phyloP scores from a whole-genome alignment of 345 rosid species.

The Luvunga scandens region DNA sequence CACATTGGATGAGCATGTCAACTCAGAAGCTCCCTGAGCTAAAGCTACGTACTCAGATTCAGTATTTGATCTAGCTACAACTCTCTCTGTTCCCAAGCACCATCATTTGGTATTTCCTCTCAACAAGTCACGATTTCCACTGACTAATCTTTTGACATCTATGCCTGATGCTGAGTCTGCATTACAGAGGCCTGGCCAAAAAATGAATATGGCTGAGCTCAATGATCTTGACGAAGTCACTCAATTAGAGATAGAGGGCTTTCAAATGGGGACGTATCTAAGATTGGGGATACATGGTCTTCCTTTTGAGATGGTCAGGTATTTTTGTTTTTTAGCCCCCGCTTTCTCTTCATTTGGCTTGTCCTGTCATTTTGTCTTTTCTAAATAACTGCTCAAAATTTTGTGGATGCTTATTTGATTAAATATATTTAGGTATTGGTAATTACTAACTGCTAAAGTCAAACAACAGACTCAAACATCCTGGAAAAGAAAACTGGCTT shows the following conservation, averaged over 20 bases:
- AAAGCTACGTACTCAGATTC: too few species aligned
- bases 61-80: too few species aligned
- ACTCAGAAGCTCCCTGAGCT: too few species aligned
- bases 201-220: slow-evolving; percentile 67
- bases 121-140: too few species aligned
- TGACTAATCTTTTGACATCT: too few species aligned
- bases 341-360: neutral
- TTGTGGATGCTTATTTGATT: neutral
- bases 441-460: neutral
- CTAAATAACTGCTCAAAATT: neutral
- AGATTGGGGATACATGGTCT: slow-evolving; percentile 86
- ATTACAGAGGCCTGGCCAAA: neutral
- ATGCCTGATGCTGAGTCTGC: too few species aligned
- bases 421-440: neutral
- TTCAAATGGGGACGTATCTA: slow-evolving; percentile 70
- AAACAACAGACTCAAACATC: neutral
- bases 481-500: neutral
- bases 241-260: slow-evolving; percentile 84
- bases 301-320: slow-evolving; percentile 89
- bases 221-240: slow-evolving; percentile 75
- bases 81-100: too few species aligned
- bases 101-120: too few species aligned
- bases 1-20: too few species aligned
- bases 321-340: slow-evolving; percentile 25
- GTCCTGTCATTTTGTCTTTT: neutral